Base-by-base conservation (phyloP, 2,329 filamentous ascomycete genomes). In the Tolypocladium ovalisporum region DNA sequence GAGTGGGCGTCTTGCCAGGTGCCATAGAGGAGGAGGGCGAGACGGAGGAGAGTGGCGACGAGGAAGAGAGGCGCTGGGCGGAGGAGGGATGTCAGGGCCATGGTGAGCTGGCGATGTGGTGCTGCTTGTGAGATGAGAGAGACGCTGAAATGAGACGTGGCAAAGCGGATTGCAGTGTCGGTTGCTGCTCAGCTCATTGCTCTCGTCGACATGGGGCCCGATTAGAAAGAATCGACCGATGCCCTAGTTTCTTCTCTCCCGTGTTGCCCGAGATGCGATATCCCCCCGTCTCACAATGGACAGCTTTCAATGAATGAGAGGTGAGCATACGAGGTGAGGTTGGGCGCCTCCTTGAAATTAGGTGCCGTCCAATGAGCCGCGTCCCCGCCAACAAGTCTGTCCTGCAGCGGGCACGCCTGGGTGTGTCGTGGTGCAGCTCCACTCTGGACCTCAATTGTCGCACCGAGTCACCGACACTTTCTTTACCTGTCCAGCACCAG, bases 1-100 rank as follows among this genome's bases (percentile, higher is more conserved):
- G 91, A 95, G 74, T 92, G 81, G 59, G 90, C 87, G 74, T 99
- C 94, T 76, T 99, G 94, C 79, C 89, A 92, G 60, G 90, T 82
- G 58, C 94, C 93, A 71, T 97, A 97, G 66, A 95, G 70, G 54
- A 97, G 82, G 61, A 99, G 85, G 36, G 76, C 70, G 7, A 83
- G 69, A 60, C 94, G 89, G 29, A 99, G 81, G 53, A 85, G 65
- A 56, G 85, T 75, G 54, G 83, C 78, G 15, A 81, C 70, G 56
- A 74, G 61, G 70, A 87, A 84, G 65, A 88, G 79, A 10, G 79
- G 76, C 12, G 61, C 32, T 39, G 71, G 72, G 42, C 66, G 65
- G 27, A 73, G 64, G 55, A 74, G 65, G 29, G 65, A 54, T 6
- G 62, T 52, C 53, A 64, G 54, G 17, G 49, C 44, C 42, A 51